Conservation (phyloP, 75 land plant species). For the Pinus albicaulis region DNA sequence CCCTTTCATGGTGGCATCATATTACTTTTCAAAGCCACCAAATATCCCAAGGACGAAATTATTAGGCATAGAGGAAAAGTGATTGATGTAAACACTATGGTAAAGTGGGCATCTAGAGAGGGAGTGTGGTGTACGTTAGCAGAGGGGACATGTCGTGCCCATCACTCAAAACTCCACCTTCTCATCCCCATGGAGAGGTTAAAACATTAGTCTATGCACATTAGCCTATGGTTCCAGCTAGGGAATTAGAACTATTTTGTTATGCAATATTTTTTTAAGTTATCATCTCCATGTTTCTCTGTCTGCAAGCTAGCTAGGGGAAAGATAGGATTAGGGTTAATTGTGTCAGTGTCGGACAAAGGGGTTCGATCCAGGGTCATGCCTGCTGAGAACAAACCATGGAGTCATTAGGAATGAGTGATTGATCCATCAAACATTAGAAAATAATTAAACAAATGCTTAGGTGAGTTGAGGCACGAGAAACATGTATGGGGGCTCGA, state of each 20-base stretch:
- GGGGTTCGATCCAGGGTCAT: background rate
- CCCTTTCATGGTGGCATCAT: background rate
- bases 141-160: background rate
- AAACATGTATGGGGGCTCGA: background rate
- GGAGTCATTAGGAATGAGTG: background rate
- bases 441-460: background rate
- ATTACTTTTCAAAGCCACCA: slow-evolving; percentile 4
- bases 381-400: background rate
- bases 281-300: background rate
- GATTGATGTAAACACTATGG: background rate
- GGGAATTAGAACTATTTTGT: too few species aligned
- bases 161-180: slow-evolving; percentile 5
- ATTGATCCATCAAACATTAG: background rate
- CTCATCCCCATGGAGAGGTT: background rate
- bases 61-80: background rate
- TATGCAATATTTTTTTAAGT: too few species aligned
- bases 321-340: background rate
- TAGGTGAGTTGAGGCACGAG: too few species aligned
- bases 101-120: background rate
- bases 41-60: background rate
- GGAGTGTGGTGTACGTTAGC: background rate
- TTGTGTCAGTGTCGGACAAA: slow-evolving; percentile 9
- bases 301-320: background rate
- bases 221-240: background rate
- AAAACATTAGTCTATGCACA: background rate